Evolutionary conservation across 768 basidiomycete species (phyloP).

Genomic region (Holtermanniella nyarrowii): DNA sequence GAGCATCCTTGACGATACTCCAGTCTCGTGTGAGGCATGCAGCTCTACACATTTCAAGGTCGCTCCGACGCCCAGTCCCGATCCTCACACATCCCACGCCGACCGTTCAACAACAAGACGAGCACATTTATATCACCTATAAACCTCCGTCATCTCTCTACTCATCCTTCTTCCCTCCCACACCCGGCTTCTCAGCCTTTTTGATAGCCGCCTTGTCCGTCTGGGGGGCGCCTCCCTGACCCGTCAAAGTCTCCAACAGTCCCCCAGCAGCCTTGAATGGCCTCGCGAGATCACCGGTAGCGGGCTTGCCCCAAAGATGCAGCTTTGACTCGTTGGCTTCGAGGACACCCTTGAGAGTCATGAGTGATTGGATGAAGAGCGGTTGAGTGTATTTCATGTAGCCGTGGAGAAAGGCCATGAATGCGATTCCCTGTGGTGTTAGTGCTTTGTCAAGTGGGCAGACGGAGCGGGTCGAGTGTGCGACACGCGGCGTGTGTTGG

Average conservation of each 20-base stretch:
- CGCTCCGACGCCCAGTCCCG: no score
- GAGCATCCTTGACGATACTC: no score
- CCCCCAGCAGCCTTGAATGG: conserved; percentile 69
- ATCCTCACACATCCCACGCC: no score
- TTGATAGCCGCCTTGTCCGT: conserved; percentile 79
- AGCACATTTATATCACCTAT: no score
- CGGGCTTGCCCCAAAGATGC: conserved; percentile 64
- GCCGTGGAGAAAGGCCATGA: conserved; percentile 85
- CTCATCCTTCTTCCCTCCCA: conserved; percentile 69
- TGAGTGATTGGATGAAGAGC: conserved; percentile 85
- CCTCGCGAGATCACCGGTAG: conserved; percentile 77
- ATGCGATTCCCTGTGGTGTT: conserved; percentile 52
- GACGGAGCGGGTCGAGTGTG: background rate
- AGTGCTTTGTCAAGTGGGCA: background rate
- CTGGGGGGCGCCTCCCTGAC: conserved; percentile 52
- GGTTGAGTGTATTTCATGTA: conserved; percentile 96
- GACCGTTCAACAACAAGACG: no score
- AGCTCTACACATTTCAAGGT: no score
- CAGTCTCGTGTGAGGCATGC: no score
- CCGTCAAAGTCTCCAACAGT: conserved; percentile 50
- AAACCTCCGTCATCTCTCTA: no score
- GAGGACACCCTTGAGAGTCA: conserved; percentile 84
- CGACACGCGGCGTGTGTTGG: conserved; percentile 29
- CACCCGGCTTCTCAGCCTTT: conserved; percentile 76
- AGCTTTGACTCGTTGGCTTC: conserved; percentile 54